Evolutionary conservation across 2,329 filamentous ascomycete species (phyloP).

Genomic region (Ophiocordyceps camponoti-rufipedis): DNA sequence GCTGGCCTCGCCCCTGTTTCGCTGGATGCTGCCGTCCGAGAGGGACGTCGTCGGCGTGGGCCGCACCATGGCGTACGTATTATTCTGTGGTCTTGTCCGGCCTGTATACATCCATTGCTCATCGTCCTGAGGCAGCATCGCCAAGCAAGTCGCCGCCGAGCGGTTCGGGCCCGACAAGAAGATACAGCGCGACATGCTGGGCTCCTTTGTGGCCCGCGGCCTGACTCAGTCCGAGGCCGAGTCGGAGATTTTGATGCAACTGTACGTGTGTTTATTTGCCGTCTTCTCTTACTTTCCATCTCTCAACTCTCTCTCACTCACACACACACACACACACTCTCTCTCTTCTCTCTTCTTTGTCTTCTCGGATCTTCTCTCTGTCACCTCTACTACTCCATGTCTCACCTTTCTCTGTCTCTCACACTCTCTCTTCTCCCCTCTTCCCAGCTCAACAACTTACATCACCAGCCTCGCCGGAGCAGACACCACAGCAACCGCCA

Average conservation of each 20-base stretch:
- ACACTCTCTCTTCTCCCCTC: no score
- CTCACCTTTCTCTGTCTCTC: no score
- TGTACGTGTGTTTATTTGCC: slow-evolving; percentile 6
- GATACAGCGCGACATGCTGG: slow-evolving; percentile 31
- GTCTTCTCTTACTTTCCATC: no score
- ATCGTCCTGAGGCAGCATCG: slow-evolving; percentile 13
- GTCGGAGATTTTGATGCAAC: slow-evolving; percentile 23
- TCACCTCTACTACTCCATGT: no score
- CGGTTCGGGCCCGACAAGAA: slow-evolving; percentile 24
- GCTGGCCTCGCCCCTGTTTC: slow-evolving; percentile 20
- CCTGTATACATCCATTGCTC: neutral
- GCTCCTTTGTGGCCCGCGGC: slow-evolving; percentile 21
- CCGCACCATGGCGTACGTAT: slow-evolving; percentile 24
- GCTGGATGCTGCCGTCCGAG: slow-evolving; percentile 20
- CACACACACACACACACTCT: no score
- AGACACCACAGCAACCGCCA: slow-evolving; percentile 36
- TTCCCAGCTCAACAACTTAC: no score
- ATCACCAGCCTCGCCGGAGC: slow-evolving; percentile 29
- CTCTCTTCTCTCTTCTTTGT: neutral
- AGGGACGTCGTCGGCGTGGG: slow-evolving; percentile 19
- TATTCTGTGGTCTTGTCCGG: neutral
- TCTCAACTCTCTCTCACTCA: no score
- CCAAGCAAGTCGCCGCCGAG: slow-evolving; percentile 24
- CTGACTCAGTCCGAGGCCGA: slow-evolving; percentile 19
- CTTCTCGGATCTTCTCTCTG: no score